Evolutionary conservation across 768 basidiomycete species (phyloP).

Genomic region (Pleurotus giganteus): DNA sequence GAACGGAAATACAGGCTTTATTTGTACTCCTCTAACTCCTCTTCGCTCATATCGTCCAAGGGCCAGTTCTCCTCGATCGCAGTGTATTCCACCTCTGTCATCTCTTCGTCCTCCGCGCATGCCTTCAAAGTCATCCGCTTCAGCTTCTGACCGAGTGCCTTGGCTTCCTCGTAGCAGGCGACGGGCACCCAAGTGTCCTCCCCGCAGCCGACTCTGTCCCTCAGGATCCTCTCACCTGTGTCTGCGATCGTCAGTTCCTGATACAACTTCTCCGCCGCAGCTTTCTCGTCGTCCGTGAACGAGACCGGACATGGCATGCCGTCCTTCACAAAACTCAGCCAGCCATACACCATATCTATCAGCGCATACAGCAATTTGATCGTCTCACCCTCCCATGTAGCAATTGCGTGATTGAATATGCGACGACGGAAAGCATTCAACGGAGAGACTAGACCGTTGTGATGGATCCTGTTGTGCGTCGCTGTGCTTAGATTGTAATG

Average conservation of each 20-base stretch:
- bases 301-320: slow-evolving; percentile 28
- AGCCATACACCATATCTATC: slow-evolving; percentile 22
- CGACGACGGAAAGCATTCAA: slow-evolving; percentile 21
- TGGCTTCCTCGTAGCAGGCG: slow-evolving; percentile 26
- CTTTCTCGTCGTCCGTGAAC: slow-evolving; percentile 25
- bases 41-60: slow-evolving; percentile 49
- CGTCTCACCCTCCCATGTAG: slow-evolving; percentile 34
- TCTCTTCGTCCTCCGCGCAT: slow-evolving; percentile 27
- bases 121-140: slow-evolving; percentile 35
- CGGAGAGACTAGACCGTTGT: slow-evolving; percentile 20
- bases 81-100: slow-evolving; percentile 27
- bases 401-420: slow-evolving; percentile 26
- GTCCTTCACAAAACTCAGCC: slow-evolving; percentile 21
- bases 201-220: slow-evolving; percentile 18
- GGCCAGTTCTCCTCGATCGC: slow-evolving; percentile 39
- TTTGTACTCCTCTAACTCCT: too few species aligned
- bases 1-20: too few species aligned
- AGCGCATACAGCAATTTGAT: slow-evolving; percentile 25
- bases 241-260: slow-evolving; percentile 17
- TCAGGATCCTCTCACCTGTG: slow-evolving; percentile 15
- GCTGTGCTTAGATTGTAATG: slow-evolving; percentile 24
- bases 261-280: slow-evolving; percentile 23
- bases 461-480: slow-evolving; percentile 27
- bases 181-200: slow-evolving; percentile 30
- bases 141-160: slow-evolving; percentile 24